These are phyloP conservation scores for Mycosphaerelloides madeirae DNA, from an alignment of 2,329 filamentous ascomycete genomes.

Conservation along the genomic window DNA sequence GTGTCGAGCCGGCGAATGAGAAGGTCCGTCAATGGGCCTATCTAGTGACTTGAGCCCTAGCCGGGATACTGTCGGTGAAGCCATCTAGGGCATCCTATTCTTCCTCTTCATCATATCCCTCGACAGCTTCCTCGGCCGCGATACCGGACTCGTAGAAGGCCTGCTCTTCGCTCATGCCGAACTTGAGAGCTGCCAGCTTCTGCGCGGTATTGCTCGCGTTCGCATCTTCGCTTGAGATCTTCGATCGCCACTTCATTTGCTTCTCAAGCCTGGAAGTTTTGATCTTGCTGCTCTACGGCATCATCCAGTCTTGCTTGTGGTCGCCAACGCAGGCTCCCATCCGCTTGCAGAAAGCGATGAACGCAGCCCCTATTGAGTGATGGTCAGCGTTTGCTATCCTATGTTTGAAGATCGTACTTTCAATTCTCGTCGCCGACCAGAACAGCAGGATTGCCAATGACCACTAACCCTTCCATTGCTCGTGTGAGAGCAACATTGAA, in stretches of 20 bases:
- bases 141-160: conserved; percentile 7
- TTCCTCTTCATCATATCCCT: not conserved
- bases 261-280: conserved; percentile 20
- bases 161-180: conserved; percentile 9
- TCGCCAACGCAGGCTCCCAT: conserved; percentile 10
- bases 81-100: not conserved
- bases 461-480: conserved; percentile 23
- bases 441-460: conserved; percentile 23
- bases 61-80: not conserved
- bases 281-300: conserved; percentile 12
- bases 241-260: conserved; percentile 7
- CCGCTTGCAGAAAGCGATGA: conserved; percentile 22
- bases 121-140: not conserved
- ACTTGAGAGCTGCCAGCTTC: conserved; percentile 3
- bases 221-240: not conserved
- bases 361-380: no score
- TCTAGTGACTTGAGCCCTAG: no score
- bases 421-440: conserved; percentile 22
- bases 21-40: no score
- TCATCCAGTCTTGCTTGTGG: not conserved
- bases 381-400: no score
- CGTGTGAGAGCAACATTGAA: conserved; percentile 27
- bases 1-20: no score
- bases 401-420: no score
- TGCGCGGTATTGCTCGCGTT: not conserved